Conservation (phyloP, 2,329 filamentous ascomycete species). For the Ceratocystiopsis sp. region DNA sequence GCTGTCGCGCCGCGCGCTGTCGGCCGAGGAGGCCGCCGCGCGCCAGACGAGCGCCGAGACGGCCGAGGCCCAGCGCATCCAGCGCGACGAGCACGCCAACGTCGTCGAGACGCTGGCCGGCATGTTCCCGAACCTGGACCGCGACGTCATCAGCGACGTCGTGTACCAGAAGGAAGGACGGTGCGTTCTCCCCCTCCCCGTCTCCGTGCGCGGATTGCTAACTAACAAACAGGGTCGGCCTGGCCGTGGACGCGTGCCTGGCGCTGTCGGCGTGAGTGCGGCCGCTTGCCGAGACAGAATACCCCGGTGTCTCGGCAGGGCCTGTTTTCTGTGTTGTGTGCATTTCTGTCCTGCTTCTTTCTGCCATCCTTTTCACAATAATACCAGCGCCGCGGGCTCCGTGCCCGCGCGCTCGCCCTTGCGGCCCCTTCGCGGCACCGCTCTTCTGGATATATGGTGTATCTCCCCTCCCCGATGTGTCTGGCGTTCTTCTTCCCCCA, state of each 20-base stretch:
- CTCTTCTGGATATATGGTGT: no score
- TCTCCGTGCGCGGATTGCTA: not conserved
- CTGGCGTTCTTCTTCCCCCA: no score
- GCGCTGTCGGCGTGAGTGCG: slow-evolving; percentile 33
- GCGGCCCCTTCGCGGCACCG: no score
- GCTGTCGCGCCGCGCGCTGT: slow-evolving; percentile 27
- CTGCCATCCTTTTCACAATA: no score
- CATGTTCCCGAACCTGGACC: slow-evolving; percentile 94
- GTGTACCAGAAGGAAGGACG: slow-evolving; percentile 89
- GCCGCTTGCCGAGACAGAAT: not conserved
- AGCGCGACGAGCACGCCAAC: slow-evolving; percentile 70
- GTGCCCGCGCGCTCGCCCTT: no score
- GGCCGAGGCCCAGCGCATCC: slow-evolving; percentile 70
- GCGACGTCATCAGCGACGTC: slow-evolving; percentile 90
- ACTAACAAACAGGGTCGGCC: slow-evolving; percentile 43
- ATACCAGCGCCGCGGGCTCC: no score
- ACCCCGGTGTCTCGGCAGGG: no score
- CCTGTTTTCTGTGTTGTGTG: no score
- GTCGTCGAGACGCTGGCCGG: slow-evolving; percentile 85
- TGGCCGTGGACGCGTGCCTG: slow-evolving; percentile 75
- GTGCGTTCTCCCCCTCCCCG: slow-evolving; percentile 32
- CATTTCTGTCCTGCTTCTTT: no score
- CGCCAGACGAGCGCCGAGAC: slow-evolving; percentile 79
- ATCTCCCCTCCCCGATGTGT: no score
- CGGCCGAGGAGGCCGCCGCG: slow-evolving; percentile 75